These are phyloP conservation scores for Phytophthora constricta DNA, from an alignment of 352 stramenopile genomes.

Conservation along the genomic window DNA sequence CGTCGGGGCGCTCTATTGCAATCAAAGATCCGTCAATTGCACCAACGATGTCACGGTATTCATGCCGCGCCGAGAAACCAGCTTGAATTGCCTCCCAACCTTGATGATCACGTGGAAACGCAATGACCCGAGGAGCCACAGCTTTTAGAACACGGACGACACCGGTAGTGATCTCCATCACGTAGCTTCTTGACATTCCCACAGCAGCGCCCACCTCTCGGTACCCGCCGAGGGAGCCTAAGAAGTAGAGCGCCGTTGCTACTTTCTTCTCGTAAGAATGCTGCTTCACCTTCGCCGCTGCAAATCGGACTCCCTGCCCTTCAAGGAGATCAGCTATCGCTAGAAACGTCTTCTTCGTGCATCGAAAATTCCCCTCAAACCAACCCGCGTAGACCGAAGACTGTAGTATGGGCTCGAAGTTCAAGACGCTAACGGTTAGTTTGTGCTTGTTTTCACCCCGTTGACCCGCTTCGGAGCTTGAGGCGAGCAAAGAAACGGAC, in stretches of 20 bases:
- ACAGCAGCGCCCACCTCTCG: slow-evolving; percentile 11
- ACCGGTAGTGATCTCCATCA: slow-evolving; percentile 16
- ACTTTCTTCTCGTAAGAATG: slow-evolving; percentile 19
- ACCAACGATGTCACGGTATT: neutral
- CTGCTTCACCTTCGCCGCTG: neutral
- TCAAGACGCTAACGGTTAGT: no score
- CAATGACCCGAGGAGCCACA: neutral
- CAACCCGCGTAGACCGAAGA: no score
- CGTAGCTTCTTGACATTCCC: slow-evolving; percentile 18
- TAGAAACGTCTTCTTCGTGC: neutral
- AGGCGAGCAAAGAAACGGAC: no score
- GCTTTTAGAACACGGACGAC: slow-evolving; percentile 2
- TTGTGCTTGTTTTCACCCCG: no score
- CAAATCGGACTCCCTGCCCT: neutral
- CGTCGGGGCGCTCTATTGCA: neutral
- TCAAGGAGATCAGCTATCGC: neutral
- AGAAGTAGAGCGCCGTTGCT: slow-evolving; percentile 3
- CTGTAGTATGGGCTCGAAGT: no score
- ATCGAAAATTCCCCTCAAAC: neutral
- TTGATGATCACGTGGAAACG: neutral
- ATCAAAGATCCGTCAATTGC: neutral
- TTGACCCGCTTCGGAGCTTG: no score
- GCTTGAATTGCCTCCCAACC: neutral
- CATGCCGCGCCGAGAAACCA: neutral
- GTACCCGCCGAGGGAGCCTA: slow-evolving; percentile 1